Base-by-base conservation (phyloP, 2,329 filamentous ascomycete genomes). In the Scedosporium apiospermum region DNA sequence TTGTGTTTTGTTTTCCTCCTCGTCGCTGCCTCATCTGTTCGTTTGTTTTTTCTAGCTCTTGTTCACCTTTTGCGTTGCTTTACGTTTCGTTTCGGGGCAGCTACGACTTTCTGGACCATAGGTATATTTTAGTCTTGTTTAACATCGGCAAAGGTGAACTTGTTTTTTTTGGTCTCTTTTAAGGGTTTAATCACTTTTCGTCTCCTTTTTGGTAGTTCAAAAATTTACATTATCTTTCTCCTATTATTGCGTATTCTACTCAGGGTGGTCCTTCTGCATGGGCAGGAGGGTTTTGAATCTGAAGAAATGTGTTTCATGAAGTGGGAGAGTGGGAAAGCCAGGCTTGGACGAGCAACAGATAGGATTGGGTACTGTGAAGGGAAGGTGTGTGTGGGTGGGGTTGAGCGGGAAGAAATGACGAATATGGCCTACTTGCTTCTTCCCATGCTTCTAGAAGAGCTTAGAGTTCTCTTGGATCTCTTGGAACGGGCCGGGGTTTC, bases 61-160 rank as follows among this genome's bases (percentile, higher is more conserved):
- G 42, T 63, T 21, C 42, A 58, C 23, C 44, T 46, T 16, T 34
- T 65, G 38, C 62, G 64, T 9, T 59, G 58, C 9, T 57, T 49
- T 63, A 30, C 49, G 59, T 62, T 58, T 49, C 58, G 18, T 53
- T 53, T 18, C 60, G 51, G 42, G 41, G 42, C 38, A 58, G 26
- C 60, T 44, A 60, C n/a, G 49, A 34, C 27, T 61, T 51, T 34
- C 26, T 5, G 23, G 26, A 38, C 30, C 49, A 55, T 55, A 55
- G 51, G 51, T 55, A 55, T 55, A 55, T n/a, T 55, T 55, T 55
- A 55, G 51, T 55, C 51, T 55, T 27, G 18, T 26, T 55, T 55
- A 14, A 23, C 18, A 14, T 55, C 23, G 23, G 51, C 23, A 55
- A 27, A 23, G 23, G 23, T n/a, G 21, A 27, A 26, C 46, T 53